Evolutionary conservation across 1,284 basidiomycete genomes (phyloP).

Genomic region (Prillingera fragicola): DNA sequence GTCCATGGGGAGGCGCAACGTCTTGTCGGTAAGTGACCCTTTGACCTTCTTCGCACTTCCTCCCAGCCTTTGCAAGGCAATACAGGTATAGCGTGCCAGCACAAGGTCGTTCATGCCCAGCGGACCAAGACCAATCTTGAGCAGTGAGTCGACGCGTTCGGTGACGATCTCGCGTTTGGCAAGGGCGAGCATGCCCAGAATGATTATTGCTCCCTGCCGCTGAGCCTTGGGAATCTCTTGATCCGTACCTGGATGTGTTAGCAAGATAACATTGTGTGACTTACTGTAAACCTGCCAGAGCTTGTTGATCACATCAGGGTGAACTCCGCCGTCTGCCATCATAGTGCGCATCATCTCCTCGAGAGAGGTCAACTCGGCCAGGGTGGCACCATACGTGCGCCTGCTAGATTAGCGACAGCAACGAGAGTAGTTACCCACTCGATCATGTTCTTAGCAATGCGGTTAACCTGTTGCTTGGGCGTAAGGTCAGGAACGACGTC

Average conservation of each 20-base stretch:
- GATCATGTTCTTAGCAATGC: constrained; percentile 98
- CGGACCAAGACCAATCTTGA: constrained; percentile 82
- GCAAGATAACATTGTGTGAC: constrained; percentile 45
- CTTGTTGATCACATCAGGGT: constrained; percentile 77
- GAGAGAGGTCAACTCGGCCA: constrained; percentile 91
- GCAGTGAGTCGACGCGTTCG: constrained; percentile 76
- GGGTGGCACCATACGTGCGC: constrained; percentile 79
- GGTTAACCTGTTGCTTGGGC: constrained; percentile 77
- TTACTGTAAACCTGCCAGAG: constrained; percentile 93
- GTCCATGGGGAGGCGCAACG: constrained; percentile 80
- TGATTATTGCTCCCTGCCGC: constrained; percentile 85
- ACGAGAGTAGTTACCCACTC: constrained; percentile 59
- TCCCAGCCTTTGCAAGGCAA: constrained; percentile 84
- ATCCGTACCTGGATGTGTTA: constrained; percentile 57
- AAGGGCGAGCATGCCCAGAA: constrained; percentile 90
- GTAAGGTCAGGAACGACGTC: constrained; percentile 62
- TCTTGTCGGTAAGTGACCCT: constrained; percentile 83
- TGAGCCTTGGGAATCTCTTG: constrained; percentile 72
- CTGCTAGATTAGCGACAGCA: constrained; percentile 48
- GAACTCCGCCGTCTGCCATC: constrained; percentile 72
- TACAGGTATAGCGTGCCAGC: constrained; percentile 86
- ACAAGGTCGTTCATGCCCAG: constrained; percentile 79
- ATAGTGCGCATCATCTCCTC: constrained; percentile 94
- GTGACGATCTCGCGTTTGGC: constrained; percentile 79
- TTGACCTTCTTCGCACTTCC: constrained; percentile 97